Base-by-base conservation (phyloP, 164 flowering plant genomes). In the Cinnamomum micranthum region DNA sequence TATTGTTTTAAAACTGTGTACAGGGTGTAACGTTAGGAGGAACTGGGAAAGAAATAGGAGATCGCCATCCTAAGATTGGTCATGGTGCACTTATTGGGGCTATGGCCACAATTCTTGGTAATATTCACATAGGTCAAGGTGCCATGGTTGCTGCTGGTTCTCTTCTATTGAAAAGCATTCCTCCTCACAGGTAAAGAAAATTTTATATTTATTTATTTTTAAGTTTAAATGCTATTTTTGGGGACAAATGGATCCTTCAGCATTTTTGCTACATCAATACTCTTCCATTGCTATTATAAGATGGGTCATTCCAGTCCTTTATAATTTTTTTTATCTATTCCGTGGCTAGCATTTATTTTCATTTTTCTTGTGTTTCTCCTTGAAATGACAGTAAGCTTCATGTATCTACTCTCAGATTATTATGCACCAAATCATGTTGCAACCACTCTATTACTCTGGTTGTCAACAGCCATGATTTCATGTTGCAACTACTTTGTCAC, bases 131-230 rank as follows among this genome's bases (percentile, higher is more conserved):
- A 72, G 97, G 98, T 74, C 86, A 88, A 79, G 94, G 95, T 69
- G 95, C 98, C 55, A 90, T 91, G 94, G 74, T 94, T 51, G 97
- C 94, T 75, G 91, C 98, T 72, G 91, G 95, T 72, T 92, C 97
- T 60, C 89, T 94, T 76, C 94, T 94, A 47, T 70, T 94, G 55
- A 87, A 91, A 74, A 87, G 87, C 75, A 82, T 89, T 71, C 91
- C 93, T 76, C 85, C 93, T 2, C 95, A 85, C 78, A 87, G 95
- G 98, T 93, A 78, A 60, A 25, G 25, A 19, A 22, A 63, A 58
- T 10, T 27, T 60, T 60, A 28, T 4, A 50, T 55, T 55, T 55
- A 55, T 55, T 55, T 55, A 55, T 55, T 17, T 15, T 15, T 17
- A 41, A 41, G 47, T 41, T 41, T 41, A 41, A 41, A 41, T 41